phyloP scores from a whole-genome alignment of 73 alveolate genomes.

The Tetrahymena borealis region DNA sequence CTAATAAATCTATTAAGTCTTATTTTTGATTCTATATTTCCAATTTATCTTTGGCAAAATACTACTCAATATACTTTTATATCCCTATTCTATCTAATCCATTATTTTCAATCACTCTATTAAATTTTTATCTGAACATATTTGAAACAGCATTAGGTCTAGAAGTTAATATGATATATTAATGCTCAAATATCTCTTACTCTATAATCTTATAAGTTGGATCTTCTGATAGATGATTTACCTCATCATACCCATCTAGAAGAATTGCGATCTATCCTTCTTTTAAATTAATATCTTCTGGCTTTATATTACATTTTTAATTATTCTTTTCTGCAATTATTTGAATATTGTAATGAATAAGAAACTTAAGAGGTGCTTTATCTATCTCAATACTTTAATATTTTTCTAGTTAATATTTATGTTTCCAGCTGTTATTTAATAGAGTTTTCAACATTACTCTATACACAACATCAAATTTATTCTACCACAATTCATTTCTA shows the following conservation, averaged over 20 bases:
- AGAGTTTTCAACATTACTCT: not conserved
- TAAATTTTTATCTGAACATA: not conserved
- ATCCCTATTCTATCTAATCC: not conserved
- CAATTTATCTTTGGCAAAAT: not conserved
- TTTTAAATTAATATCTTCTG: not conserved
- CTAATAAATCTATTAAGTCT: not conserved
- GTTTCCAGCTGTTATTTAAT: not conserved
- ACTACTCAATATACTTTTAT: not conserved
- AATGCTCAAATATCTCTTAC: not conserved
- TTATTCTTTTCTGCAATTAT: not conserved
- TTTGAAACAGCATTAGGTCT: not conserved
- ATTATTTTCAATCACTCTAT: not conserved
- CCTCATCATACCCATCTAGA: not conserved
- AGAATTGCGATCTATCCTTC: not conserved
- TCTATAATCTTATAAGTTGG: not conserved
- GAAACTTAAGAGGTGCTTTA: not conserved
- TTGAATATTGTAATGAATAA: not conserved
- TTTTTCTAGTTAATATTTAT: not conserved
- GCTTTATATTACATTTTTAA: not conserved
- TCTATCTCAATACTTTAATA: not conserved
- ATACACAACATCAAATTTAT: not conserved
- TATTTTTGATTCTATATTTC: not conserved
- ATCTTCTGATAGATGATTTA: not conserved
- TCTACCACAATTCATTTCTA: not conserved
- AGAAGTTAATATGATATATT: not conserved